Percentiles rank a stretch among this genome's conserved stretches.
Conservation (phyloP, 179 eudicot species). For the Silene noctiflora region DNA sequence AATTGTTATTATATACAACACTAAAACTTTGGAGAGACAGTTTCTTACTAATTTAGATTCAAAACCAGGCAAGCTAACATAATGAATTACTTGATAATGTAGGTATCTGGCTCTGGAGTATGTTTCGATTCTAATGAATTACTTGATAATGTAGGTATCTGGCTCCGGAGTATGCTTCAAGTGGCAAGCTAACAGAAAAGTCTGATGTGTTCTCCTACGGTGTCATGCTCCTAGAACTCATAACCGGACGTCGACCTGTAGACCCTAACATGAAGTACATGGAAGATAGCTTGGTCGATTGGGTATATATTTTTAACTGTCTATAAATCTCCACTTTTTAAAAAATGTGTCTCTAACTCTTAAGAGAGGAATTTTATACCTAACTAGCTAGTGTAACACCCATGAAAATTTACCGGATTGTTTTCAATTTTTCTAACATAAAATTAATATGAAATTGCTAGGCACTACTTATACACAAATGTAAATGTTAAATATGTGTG, state of each 20-base stretch:
- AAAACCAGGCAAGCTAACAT: too few species aligned
- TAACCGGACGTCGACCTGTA: slow-evolving; percentile 74
- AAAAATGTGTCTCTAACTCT: too few species aligned
- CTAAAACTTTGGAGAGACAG: too few species aligned
- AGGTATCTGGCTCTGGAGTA: slow-evolving; percentile 97
- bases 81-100: too few species aligned
- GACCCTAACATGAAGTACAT: slow-evolving; percentile 51
- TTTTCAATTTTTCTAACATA: too few species aligned
- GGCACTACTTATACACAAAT: neutral
- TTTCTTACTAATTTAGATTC: too few species aligned
- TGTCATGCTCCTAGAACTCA: slow-evolving; percentile 80
- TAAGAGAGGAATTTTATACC: too few species aligned
- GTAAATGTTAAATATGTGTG: neutral
- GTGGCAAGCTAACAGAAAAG: slow-evolving; percentile 86
- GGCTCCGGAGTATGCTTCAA: slow-evolving; percentile 95
- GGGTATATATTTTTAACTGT: slow-evolving; percentile 40
- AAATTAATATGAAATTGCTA: neutral
- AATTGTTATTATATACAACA: too few species aligned
- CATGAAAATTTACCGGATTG: too few species aligned
- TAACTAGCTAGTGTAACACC: too few species aligned
- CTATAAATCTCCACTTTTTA: neutral
- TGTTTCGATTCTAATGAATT: too few species aligned
- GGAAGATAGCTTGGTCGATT: slow-evolving; percentile 91
- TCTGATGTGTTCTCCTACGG: slow-evolving; percentile 94
- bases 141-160: slow-evolving; percentile 68